Conservation (phyloP, 257 asterid genomes). For the Solanum etuberosum region DNA sequence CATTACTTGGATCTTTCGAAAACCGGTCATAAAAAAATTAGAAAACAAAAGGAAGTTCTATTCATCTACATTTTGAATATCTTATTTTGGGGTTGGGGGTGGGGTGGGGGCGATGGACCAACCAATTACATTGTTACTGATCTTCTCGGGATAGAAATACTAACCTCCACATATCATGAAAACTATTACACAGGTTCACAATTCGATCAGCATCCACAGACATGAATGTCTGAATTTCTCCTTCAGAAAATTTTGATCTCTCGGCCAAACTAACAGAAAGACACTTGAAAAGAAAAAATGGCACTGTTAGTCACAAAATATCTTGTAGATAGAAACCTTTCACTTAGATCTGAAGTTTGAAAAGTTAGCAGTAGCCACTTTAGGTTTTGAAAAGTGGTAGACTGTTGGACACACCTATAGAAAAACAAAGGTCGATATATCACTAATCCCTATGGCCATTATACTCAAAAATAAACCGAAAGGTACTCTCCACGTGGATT, state of each 20-base stretch:
- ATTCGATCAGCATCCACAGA: constrained; percentile 90
- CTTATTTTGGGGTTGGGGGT: not conserved
- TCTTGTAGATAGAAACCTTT: not conserved
- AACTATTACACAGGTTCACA: constrained; percentile 83
- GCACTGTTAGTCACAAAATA: not conserved
- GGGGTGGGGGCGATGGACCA: not conserved
- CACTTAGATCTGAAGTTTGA: not conserved
- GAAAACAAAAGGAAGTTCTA: not conserved
- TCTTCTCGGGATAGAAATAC: not conserved
- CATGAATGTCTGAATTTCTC: constrained; percentile 98
- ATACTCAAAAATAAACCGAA: not conserved
- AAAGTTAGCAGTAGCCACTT: not conserved
- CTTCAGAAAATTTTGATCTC: constrained; percentile 89
- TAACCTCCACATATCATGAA: constrained; percentile 95
- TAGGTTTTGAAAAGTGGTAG: not conserved
- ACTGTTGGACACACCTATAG: not conserved
- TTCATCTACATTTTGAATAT: not conserved
- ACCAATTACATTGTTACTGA: not conserved
- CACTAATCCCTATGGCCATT: not conserved
- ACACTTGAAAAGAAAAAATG: constrained; percentile 40
- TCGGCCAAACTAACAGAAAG: constrained; percentile 71
- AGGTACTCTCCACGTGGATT: not conserved
- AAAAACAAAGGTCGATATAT: not conserved
- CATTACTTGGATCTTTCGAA: not conserved
- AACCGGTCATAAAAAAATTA: not conserved